Evolutionary conservation across 2,329 filamentous ascomycete species (phyloP).

Genomic region (Arthrobotrys musiformis): DNA sequence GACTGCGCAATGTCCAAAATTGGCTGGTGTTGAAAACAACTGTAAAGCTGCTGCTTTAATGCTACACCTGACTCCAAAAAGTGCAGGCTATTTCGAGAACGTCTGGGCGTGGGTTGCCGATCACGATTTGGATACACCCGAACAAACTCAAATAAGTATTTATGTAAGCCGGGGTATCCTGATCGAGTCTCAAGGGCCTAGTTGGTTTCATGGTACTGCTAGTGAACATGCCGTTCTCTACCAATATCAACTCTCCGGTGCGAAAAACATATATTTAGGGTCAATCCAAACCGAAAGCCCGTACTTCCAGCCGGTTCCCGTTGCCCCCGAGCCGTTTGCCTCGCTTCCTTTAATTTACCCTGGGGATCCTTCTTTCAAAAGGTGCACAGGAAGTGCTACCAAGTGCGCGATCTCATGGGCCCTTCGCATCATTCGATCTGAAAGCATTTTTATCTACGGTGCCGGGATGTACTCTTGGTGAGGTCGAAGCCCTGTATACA

Average conservation of each 20-base stretch:
- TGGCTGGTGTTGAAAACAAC: conserved; percentile 61
- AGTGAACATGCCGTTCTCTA: conserved; percentile 68
- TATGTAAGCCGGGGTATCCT: conserved; percentile 60
- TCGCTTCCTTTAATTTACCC: too few species aligned
- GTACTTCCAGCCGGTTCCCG: conserved; percentile 67
- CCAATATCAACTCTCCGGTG: conserved; percentile 67
- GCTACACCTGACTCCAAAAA: conserved; percentile 62
- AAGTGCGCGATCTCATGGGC: conserved; percentile 60
- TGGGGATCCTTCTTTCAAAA: too few species aligned
- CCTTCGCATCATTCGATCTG: conserved; percentile 59
- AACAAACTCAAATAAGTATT: conserved; percentile 60
- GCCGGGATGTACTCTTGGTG: conserved; percentile 58
- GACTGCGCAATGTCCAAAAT: conserved; percentile 64
- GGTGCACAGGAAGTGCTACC: conserved; percentile 56
- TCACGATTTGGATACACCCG: conserved; percentile 59
- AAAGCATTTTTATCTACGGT: conserved; percentile 49
- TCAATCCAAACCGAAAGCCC: conserved; percentile 67
- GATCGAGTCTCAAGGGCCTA: conserved; percentile 60
- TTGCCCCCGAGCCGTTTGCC: too few species aligned
- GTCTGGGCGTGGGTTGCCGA: conserved; percentile 63
- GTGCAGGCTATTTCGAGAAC: conserved; percentile 61
- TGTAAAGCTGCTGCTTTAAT: conserved; percentile 63
- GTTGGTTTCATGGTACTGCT: conserved; percentile 65
- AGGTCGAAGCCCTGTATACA: neutral
- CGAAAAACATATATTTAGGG: conserved; percentile 66